phyloP scores from a whole-genome alignment of 306 rosid species.

The Medicago arabica region DNA sequence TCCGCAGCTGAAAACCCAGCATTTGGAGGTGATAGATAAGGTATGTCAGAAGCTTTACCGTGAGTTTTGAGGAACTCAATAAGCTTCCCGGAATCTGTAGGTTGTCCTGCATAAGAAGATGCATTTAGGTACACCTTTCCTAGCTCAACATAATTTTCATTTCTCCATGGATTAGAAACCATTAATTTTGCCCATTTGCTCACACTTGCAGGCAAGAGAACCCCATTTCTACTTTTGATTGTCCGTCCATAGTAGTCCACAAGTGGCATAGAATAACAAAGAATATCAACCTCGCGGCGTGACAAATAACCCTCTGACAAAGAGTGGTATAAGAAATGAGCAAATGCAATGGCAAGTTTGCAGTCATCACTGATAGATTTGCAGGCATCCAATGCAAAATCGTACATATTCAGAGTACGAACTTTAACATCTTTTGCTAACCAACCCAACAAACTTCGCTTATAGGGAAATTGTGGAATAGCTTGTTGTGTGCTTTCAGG shows the following conservation, averaged over 20 bases:
- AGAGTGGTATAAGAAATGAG: slow-evolving; percentile 67
- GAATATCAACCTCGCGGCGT: background rate
- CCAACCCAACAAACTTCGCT: no score
- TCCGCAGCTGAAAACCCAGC: slow-evolving; percentile 53
- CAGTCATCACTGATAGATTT: slow-evolving; percentile 3
- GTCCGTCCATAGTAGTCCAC: slow-evolving; percentile 59
- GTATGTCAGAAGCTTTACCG: slow-evolving; percentile 66
- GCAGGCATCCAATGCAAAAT: slow-evolving; percentile 46
- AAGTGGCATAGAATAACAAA: slow-evolving; percentile 64
- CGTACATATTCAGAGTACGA: background rate
- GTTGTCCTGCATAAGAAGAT: slow-evolving; percentile 39
- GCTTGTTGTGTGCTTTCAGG: slow-evolving; percentile 60
- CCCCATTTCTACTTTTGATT: slow-evolving; percentile 10
- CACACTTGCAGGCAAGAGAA: slow-evolving; percentile 65
- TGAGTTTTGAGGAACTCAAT: slow-evolving; percentile 48
- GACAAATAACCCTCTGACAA: slow-evolving; percentile 24
- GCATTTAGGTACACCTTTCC: slow-evolving; percentile 53
- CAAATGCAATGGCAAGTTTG: slow-evolving; percentile 47
- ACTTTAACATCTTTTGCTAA: slow-evolving; percentile 9
- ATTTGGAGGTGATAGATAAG: slow-evolving; percentile 65
- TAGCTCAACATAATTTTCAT: slow-evolving; percentile 61
- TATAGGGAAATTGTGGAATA: background rate
- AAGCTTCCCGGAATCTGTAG: slow-evolving; percentile 34
- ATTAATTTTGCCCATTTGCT: slow-evolving; percentile 75
- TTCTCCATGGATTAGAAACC: slow-evolving; percentile 69